phyloP scores from a whole-genome alignment of 495 filamentous ascomycete genomes.

The Penicillium pulvis region DNA sequence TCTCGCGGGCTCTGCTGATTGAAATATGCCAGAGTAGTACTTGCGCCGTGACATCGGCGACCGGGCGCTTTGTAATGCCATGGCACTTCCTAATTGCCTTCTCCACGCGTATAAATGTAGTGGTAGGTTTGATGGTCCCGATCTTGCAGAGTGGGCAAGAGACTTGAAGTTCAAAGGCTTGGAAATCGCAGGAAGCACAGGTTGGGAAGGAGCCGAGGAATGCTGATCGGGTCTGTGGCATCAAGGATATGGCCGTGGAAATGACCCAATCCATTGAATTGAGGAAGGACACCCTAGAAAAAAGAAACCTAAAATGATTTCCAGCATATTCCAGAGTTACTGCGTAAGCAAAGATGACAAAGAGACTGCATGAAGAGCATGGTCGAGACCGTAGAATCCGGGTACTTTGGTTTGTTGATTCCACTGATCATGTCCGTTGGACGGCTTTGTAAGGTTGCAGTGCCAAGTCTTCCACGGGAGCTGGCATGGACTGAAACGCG shows the following conservation, averaged over 20 bases:
- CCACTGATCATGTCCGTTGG: conserved; percentile 35
- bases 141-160: not conserved
- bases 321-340: not conserved
- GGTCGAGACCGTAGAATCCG: conserved; percentile 40
- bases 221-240: conserved; percentile 14
- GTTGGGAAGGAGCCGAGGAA: conserved; percentile 9
- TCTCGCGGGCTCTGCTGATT: no score
- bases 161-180: not conserved
- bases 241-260: conserved; percentile 7
- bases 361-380: conserved; percentile 25
- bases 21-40: no score
- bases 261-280: conserved; percentile 11
- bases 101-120: not conserved
- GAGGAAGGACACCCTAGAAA: conserved; percentile 1
- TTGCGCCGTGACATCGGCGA: no score
- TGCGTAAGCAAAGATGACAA: not conserved
- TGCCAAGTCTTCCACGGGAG: conserved; percentile 24
- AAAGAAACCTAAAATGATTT: not conserved
- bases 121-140: not conserved
- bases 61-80: not conserved
- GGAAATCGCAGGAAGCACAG: conserved; percentile 19
- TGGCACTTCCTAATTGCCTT: not conserved
- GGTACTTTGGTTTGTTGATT: conserved; percentile 44
- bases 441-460: conserved; percentile 33
- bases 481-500: not conserved